Evolutionary conservation across 225 moss, liverwort and hornwort genomes (phyloP).

Genomic region (Bryum argenteum): DNA sequence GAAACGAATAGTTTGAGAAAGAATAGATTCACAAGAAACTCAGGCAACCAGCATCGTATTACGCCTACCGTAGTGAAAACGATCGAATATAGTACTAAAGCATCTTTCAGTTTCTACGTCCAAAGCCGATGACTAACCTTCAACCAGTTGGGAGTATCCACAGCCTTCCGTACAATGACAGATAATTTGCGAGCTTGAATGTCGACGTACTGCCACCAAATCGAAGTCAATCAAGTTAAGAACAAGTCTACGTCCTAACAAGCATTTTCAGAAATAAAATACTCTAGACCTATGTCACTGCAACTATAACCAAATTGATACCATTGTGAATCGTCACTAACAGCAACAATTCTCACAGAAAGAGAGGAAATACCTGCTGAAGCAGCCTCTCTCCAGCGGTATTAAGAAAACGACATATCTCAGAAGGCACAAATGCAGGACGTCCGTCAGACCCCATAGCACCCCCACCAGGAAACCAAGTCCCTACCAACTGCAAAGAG

Average conservation of each 20-base stretch:
- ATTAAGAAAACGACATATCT: conserved; percentile 86
- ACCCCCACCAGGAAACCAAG: conserved; percentile 95
- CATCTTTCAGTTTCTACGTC: conserved; percentile 1
- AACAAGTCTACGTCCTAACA: background rate
- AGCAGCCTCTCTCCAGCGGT: conserved; percentile 89
- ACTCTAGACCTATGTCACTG: background rate
- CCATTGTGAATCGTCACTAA: conserved; percentile 4
- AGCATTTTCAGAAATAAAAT: too few species aligned
- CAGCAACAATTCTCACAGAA: conserved; percentile 15
- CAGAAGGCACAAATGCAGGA: conserved; percentile 94
- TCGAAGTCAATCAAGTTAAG: conserved; percentile 27
- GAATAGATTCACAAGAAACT: conserved; percentile 16
- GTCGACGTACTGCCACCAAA: conserved; percentile 79
- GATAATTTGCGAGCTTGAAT: conserved; percentile 89
- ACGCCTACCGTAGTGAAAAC: conserved; percentile 11
- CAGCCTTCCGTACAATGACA: conserved; percentile 87
- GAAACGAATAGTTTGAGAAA: conserved; percentile 13
- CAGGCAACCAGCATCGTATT: conserved; percentile 9
- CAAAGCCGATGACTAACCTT: conserved; percentile 56
- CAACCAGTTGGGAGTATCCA: conserved; percentile 96
- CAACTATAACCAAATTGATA: background rate
- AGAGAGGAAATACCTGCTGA: conserved; percentile 63
- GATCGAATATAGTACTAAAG: conserved; percentile 20
- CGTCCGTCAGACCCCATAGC: conserved; percentile 94
- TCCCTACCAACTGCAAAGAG: conserved; percentile 71